Conservation (phyloP, 148 eudicot genomes). For the Drosera capensis region DNA sequence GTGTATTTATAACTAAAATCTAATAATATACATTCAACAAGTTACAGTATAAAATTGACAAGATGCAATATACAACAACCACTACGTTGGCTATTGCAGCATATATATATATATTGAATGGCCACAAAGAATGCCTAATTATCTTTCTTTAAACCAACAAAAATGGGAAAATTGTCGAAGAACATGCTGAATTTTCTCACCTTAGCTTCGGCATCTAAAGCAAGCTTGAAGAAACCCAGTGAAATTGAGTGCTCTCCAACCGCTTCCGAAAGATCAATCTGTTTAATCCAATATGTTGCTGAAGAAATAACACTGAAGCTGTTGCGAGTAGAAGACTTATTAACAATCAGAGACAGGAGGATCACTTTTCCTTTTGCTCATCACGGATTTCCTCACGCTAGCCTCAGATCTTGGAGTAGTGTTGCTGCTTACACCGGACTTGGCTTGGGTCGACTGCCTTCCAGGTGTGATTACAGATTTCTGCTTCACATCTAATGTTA, state of each 20-base stretch:
- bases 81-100: too few relatives aligned
- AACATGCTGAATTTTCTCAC: slow-evolving; percentile 16
- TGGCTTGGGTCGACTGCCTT: too few relatives aligned
- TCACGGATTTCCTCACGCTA: slow-evolving; percentile 28
- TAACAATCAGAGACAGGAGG: slow-evolving; percentile 54
- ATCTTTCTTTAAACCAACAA: neutral
- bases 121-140: neutral
- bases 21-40: too few relatives aligned
- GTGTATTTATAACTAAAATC: too few relatives aligned
- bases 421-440: too few relatives aligned
- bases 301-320: slow-evolving; percentile 53
- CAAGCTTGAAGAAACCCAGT: slow-evolving; percentile 86
- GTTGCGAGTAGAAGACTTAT: slow-evolving; percentile 36
- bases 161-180: neutral
- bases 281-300: slow-evolving; percentile 76
- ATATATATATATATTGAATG: too few relatives aligned
- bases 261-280: slow-evolving; percentile 82
- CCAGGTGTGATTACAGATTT: too few relatives aligned
- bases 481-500: too few relatives aligned
- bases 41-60: too few relatives aligned
- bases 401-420: slow-evolving; percentile 61
- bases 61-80: too few relatives aligned
- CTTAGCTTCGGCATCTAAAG: slow-evolving; percentile 73
- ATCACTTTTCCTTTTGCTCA: slow-evolving; percentile 25
- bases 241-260: slow-evolving; percentile 69